Evolutionary conservation across 331 rosid species (phyloP).

Genomic region (Dryas integrifolia): DNA sequence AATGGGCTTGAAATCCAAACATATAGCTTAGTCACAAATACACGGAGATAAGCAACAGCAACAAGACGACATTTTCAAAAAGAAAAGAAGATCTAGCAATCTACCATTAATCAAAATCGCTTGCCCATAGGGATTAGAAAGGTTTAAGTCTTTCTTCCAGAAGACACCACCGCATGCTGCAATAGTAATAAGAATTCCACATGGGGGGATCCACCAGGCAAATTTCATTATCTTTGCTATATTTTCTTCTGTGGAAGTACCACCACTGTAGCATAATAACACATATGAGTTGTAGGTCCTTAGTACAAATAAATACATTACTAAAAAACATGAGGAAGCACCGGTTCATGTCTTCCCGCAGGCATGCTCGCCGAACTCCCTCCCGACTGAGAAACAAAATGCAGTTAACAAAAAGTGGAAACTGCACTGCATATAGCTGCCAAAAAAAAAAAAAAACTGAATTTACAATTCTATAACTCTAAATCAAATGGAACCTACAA

Average conservation of each 20-base stretch:
- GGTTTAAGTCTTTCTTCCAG: constrained; percentile 70
- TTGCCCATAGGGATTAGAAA: constrained; percentile 66
- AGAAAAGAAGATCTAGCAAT: background rate
- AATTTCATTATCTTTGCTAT: constrained; percentile 75
- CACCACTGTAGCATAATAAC: constrained; percentile 50
- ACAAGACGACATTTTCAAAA: no score
- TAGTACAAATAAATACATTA: constrained; percentile 7
- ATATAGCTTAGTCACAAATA: background rate
- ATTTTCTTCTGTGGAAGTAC: constrained; percentile 57
- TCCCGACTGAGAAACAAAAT: constrained; percentile 88
- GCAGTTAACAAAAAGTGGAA: constrained; percentile 82
- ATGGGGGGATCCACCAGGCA: constrained; percentile 81
- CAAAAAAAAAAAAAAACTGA: constrained; percentile 18
- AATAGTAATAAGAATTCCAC: constrained; percentile 64
- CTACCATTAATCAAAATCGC: constrained; percentile 92
- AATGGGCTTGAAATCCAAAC: background rate
- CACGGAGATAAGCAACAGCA: no score
- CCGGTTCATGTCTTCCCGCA: constrained; percentile 74
- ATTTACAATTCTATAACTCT: background rate
- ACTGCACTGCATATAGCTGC: constrained; percentile 90
- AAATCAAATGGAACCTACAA: background rate
- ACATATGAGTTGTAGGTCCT: constrained; percentile 12
- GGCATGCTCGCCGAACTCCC: constrained; percentile 91
- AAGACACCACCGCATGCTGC: constrained; percentile 59
- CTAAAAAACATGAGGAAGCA: constrained; percentile 26